A percentile compares a stretch with the other conserved stretches of the same genome.
Evolutionary conservation across 106 monocot species (phyloP).

Genomic region (Dactylorhiza incarnata): DNA sequence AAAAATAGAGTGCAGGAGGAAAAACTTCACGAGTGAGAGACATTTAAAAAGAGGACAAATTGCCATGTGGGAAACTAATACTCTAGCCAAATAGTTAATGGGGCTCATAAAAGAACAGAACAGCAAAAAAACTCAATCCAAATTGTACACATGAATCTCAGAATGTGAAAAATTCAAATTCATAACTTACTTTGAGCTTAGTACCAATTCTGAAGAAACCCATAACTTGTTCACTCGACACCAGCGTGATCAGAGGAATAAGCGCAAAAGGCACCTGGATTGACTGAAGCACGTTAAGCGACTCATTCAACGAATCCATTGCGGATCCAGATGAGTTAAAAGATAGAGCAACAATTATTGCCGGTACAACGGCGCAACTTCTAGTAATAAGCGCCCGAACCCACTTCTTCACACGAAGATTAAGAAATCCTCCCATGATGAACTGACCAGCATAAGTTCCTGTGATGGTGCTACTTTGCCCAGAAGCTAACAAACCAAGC

Average conservation of each 20-base stretch:
- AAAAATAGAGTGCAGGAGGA: neutral
- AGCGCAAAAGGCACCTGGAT: constrained; percentile 88
- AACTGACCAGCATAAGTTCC: constrained; percentile 90
- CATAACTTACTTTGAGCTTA: constrained; percentile 44
- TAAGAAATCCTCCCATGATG: constrained; percentile 86
- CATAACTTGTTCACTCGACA: constrained; percentile 77
- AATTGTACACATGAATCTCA: neutral
- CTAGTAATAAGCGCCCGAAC: constrained; percentile 63
- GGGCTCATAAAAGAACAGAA: neutral
- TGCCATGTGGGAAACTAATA: neutral
- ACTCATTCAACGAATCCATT: constrained; percentile 73
- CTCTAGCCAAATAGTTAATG: neutral
- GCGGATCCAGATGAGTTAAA: constrained; percentile 61
- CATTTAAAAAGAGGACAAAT: neutral
- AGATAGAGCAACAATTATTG: constrained; percentile 67
- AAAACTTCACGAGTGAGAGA: neutral
- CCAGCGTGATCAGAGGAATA: constrained; percentile 67
- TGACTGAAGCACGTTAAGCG: constrained; percentile 82
- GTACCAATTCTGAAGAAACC: constrained; percentile 56
- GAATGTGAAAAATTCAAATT: neutral
- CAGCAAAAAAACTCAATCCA: neutral
- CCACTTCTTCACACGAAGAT: constrained; percentile 84
- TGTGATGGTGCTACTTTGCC: constrained; percentile 88
- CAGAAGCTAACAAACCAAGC: constrained; percentile 76
- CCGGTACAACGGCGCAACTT: constrained; percentile 76